These are phyloP conservation scores for Purpureocillium lavendulum DNA, from an alignment of 2,329 filamentous ascomycete species.

Conservation along the genomic window DNA sequence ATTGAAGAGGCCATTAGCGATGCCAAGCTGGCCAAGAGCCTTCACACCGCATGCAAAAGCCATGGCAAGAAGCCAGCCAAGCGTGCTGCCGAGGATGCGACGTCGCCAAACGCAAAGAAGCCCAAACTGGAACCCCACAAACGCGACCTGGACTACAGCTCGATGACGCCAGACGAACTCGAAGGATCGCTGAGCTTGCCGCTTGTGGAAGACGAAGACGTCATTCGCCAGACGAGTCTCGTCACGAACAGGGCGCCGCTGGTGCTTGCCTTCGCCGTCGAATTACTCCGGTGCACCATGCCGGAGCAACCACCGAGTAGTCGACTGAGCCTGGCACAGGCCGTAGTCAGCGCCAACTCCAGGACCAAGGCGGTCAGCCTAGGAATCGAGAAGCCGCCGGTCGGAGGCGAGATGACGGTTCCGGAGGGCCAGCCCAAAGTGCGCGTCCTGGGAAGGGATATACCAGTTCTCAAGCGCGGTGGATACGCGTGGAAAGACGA, in stretches of 20 bases:
- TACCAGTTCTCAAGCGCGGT: constrained; percentile 68
- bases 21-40: constrained; percentile 37
- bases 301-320: constrained; percentile 80
- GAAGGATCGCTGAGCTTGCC: constrained; percentile 57
- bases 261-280: constrained; percentile 71
- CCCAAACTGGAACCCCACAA: constrained; percentile 23
- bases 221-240: constrained; percentile 49
- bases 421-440: constrained; percentile 68
- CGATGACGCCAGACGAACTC: constrained; percentile 45
- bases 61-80: constrained; percentile 33
- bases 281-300: constrained; percentile 71
- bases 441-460: constrained; percentile 62
- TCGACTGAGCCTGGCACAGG: constrained; percentile 72
- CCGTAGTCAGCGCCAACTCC: constrained; percentile 75
- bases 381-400: constrained; percentile 58
- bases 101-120: constrained; percentile 18
- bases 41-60: constrained; percentile 47
- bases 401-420: constrained; percentile 63
- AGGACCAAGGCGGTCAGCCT: constrained; percentile 67
- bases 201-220: constrained; percentile 45
- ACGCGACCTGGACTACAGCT: constrained; percentile 27
- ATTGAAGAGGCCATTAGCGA: constrained; percentile 40
- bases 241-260: constrained; percentile 76
- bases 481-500: constrained; percentile 47
- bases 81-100: constrained; percentile 14